Evolutionary conservation across 1,284 basidiomycete species (phyloP).

Genomic region (Ustilago sp.): DNA sequence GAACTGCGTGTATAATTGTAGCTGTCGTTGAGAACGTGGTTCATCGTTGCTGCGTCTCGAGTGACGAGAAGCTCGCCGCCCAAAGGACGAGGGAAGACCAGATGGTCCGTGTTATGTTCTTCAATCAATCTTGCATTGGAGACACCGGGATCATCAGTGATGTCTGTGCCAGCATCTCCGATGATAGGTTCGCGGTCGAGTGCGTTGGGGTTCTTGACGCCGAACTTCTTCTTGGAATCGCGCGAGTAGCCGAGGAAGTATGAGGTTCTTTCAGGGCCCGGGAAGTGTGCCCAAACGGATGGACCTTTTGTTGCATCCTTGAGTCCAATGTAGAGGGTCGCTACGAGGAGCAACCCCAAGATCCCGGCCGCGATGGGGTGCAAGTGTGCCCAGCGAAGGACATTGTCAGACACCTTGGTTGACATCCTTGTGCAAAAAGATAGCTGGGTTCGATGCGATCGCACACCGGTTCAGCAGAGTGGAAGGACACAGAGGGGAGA

Average conservation of each 20-base stretch:
- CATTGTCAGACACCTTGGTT: conserved; percentile 26
- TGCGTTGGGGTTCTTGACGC: conserved; percentile 29
- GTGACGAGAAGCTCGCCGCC: conserved; percentile 48
- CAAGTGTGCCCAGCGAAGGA: conserved; percentile 19
- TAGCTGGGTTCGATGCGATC: neutral
- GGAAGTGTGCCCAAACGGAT: conserved; percentile 38
- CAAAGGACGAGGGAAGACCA: conserved; percentile 42
- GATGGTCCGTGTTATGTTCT: conserved; percentile 31
- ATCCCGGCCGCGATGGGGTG: conserved; percentile 23
- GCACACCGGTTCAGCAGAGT: neutral
- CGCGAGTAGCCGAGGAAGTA: conserved; percentile 32
- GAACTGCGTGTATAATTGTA: conserved; percentile 39
- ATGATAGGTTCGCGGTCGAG: conserved; percentile 34
- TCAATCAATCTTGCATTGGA: conserved; percentile 32
- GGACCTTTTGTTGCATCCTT: conserved; percentile 28
- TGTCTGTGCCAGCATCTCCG: conserved; percentile 43
- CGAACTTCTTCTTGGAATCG: conserved; percentile 34
- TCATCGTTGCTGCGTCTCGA: conserved; percentile 45
- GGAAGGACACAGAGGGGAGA: neutral
- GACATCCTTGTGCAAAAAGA: conserved; percentile 19
- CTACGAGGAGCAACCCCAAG: conserved; percentile 7
- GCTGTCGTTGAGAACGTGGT: conserved; percentile 45
- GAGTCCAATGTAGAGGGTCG: conserved; percentile 19
- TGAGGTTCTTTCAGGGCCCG: conserved; percentile 37
- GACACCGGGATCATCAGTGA: conserved; percentile 42